Base-by-base conservation (phyloP, 2,329 filamentous ascomycete species). In the Aspergillus aculeatus region DNA sequence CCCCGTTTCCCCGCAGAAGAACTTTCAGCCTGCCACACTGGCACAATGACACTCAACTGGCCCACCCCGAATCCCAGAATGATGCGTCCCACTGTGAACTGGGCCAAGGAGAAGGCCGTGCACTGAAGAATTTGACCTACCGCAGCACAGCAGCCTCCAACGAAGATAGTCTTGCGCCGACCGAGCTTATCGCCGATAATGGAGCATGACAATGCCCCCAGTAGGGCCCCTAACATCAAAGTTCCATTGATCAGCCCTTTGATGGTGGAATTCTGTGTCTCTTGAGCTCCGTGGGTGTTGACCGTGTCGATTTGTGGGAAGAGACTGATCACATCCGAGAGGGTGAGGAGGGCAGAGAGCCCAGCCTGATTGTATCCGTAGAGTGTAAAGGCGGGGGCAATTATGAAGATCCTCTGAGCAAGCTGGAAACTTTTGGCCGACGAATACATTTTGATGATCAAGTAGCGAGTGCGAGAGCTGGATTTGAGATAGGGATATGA, bases 311-410 rank as follows among this genome's bases (percentile, higher is more conserved):
- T 82, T 56, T 75, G 66, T 2, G 81, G 82, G 63, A 84, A 82
- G 10, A 41, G 41, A 10, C 59, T 75, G 79, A 80, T 52, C 81
- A 81, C 62, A 38, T 47, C 50, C 7, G 19, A 21, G 24, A 64
- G 58, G 5, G 52, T 56, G 23, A 61, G 29, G 0, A 64, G 23
- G 11, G 62, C 57, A 21, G 59, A 62, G n/a, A 80, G 73, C 48
- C 78, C 78, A 53, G 78, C 78, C 66, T 83, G 80, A 64, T 83
- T 83, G 73, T 83, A 84, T 56, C 82, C 81, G 65, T 81, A 83
- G 50, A 81, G 73, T 55, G 82, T 76, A 61, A 81, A 82, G 19
- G 76, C 65, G 29, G 69, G 69, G n/a, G 58, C 66, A 19, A 68
- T 66, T 5, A 64, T 24, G 14, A 52, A 12, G 10, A 35, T 12